phyloP scores from a whole-genome alignment of 257 asterid genomes.

The Thymus mandschuricus region DNA sequence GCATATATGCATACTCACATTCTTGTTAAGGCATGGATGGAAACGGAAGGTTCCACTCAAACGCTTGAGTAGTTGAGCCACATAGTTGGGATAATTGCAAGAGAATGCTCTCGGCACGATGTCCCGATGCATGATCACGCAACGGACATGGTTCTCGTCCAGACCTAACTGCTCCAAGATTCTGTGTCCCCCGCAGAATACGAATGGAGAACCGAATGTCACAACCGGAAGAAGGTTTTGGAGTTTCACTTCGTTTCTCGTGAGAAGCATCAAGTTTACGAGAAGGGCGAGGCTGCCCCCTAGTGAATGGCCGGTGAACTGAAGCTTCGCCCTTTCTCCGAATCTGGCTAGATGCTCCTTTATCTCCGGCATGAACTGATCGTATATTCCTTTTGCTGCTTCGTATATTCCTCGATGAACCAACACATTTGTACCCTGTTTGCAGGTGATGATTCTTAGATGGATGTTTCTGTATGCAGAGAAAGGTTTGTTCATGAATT shows the following conservation, averaged over 20 bases:
- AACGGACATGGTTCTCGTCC: conserved; percentile 68
- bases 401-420: conserved; percentile 94
- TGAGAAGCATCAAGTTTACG: conserved; percentile 75
- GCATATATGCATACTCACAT: conserved; percentile 35
- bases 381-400: conserved; percentile 91
- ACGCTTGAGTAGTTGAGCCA: conserved; percentile 74
- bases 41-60: conserved; percentile 57
- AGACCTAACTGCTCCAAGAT: conserved; percentile 64
- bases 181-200: conserved; percentile 81
- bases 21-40: conserved; percentile 86
- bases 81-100: conserved; percentile 77
- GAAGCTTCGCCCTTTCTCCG: conserved; percentile 75
- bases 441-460: neutral
- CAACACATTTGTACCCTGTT: conserved; percentile 69
- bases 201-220: conserved; percentile 84
- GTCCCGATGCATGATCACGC: conserved; percentile 91
- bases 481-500: too few species aligned
- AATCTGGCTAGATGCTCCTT: conserved; percentile 55
- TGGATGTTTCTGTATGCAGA: neutral
- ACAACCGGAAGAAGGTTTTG: conserved; percentile 74
- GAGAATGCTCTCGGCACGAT: conserved; percentile 95
- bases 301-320: conserved; percentile 87
- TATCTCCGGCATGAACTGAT: conserved; percentile 83
- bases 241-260: conserved; percentile 50
- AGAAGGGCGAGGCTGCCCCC: conserved; percentile 96